Evolutionary conservation across 768 basidiomycete species (phyloP).

Genomic region (Collybia nuda): DNA sequence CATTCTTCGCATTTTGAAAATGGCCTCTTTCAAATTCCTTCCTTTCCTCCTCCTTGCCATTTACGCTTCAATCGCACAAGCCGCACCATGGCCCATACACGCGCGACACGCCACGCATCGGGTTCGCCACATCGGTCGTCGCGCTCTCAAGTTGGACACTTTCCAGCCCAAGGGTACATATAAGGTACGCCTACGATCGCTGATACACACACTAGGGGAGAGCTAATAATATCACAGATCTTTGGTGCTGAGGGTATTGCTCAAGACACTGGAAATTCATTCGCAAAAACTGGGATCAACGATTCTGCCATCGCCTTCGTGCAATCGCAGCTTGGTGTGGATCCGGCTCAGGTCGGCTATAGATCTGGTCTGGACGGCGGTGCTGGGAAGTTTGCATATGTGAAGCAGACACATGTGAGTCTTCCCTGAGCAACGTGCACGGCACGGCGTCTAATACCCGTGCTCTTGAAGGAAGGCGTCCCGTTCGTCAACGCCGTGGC

Average conservation of each 20-base stretch:
- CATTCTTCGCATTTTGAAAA: constrained; percentile 17
- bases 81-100: constrained; percentile 30
- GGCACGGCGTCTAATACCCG: too few species aligned
- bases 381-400: constrained; percentile 23
- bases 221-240: constrained; percentile 12
- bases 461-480: constrained; percentile 19
- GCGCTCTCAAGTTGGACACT: constrained; percentile 20
- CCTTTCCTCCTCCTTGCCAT: constrained; percentile 23
- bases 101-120: constrained; percentile 29
- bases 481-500: constrained; percentile 37
- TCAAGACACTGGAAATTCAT: constrained; percentile 9
- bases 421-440: neutral
- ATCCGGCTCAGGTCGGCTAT: constrained; percentile 16
- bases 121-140: constrained; percentile 22
- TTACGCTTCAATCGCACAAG: constrained; percentile 18
- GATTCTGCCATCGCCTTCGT: constrained; percentile 29
- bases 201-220: too few species aligned
- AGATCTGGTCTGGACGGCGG: constrained; percentile 19
- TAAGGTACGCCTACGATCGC: constrained; percentile 14
- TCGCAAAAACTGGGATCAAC: constrained; percentile 18
- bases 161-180: constrained; percentile 24
- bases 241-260: constrained; percentile 24
- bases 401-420: constrained; percentile 29
- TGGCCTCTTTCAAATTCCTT: constrained; percentile 25
- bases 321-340: constrained; percentile 21